Percentiles rank a stretch among this genome's conserved stretches.
Conservation (phyloP, 2,329 filamentous ascomycete species). For the Diaporthe citrichinensis region DNA sequence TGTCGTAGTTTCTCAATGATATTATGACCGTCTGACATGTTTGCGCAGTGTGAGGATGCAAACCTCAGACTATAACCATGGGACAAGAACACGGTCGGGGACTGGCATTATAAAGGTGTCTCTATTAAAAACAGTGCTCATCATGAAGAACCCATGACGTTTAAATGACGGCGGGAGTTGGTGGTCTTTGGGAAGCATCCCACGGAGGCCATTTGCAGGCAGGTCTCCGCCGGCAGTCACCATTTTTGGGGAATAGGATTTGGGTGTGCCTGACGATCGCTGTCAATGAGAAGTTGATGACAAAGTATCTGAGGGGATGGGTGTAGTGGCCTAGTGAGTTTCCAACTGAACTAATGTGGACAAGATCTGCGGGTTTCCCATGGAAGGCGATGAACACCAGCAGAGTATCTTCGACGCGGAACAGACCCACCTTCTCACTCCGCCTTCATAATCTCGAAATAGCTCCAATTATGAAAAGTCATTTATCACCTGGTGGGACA, state of each 20-base stretch:
- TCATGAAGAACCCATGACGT: conserved; percentile 2
- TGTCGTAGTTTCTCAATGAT: neutral
- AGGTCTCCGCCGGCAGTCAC: neutral
- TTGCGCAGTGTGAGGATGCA: neutral
- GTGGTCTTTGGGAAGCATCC: neutral
- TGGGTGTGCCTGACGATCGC: neutral
- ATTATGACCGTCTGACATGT: neutral
- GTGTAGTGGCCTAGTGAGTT: neutral
- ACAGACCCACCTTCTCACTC: neutral
- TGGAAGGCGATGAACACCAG: neutral
- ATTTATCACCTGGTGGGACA: too few relatives aligned
- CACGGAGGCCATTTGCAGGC: neutral
- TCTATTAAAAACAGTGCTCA: neutral
- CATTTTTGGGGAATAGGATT: neutral
- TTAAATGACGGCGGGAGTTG: neutral
- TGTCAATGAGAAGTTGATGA: neutral
- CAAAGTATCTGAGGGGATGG: neutral
- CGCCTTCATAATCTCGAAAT: too few relatives aligned
- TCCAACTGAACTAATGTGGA: neutral
- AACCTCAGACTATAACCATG: neutral
- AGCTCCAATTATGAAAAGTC: too few relatives aligned
- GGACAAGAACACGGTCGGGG: neutral
- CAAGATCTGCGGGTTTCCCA: neutral
- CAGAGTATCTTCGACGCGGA: too few relatives aligned
- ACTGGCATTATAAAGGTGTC: neutral